Percentiles rank a stretch among this genome's conserved stretches.
phyloP scores from a whole-genome alignment of 2,329 filamentous ascomycete species.

The Ciborinia camelliae region DNA sequence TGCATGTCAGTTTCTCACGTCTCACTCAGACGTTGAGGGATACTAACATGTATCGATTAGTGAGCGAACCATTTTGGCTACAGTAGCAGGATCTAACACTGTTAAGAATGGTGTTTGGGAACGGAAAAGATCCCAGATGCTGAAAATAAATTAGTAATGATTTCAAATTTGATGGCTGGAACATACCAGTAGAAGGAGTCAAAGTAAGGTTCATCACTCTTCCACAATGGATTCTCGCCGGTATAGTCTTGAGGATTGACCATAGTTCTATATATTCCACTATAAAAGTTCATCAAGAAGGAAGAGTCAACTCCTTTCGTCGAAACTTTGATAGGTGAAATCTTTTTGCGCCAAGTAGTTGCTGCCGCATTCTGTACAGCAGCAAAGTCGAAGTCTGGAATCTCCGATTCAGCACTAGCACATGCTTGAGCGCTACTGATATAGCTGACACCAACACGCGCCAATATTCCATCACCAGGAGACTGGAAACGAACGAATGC shows the following conservation, averaged over 20 bases:
- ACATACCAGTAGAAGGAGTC: slow-evolving; percentile 62
- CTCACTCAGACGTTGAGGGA: no score
- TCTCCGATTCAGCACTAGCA: slow-evolving; percentile 62
- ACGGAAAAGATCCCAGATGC: slow-evolving; percentile 70
- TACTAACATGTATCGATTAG: slow-evolving; percentile 66
- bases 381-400: slow-evolving; percentile 64
- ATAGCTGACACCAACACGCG: slow-evolving; percentile 66
- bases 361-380: slow-evolving; percentile 50
- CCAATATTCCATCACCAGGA: slow-evolving; percentile 49
- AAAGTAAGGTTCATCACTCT: slow-evolving; percentile 65
- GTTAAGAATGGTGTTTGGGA: slow-evolving; percentile 68
- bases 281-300: slow-evolving; percentile 63
- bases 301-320: slow-evolving; percentile 49
- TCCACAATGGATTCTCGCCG: slow-evolving; percentile 67
- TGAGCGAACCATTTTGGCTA: slow-evolving; percentile 65
- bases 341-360: slow-evolving; percentile 57
- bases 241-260: slow-evolving; percentile 72
- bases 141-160: not conserved
- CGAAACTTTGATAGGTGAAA: slow-evolving; percentile 55
- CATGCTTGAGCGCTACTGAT: slow-evolving; percentile 66
- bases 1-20: not conserved
- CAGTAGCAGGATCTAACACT: slow-evolving; percentile 61
- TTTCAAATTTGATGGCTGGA: not conserved
- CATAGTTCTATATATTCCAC: slow-evolving; percentile 65
- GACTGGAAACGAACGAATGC: slow-evolving; percentile 60